These are phyloP conservation scores for Starmerella etchellsii DNA, from an alignment of 805 yeast genomes.

Conservation along the genomic window DNA sequence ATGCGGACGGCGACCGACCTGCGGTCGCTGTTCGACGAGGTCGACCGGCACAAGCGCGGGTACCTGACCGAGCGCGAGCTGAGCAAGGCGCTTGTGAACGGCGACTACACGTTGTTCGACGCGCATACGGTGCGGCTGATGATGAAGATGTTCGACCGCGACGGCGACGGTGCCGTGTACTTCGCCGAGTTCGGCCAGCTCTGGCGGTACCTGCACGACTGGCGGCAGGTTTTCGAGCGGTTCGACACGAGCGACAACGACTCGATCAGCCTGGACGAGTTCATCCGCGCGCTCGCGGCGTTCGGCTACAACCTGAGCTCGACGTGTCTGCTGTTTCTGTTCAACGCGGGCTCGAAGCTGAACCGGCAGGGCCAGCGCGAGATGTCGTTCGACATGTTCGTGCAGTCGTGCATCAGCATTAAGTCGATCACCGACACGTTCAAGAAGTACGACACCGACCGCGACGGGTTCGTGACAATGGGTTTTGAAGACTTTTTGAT, in stretches of 20 bases:
- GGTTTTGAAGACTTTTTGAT: slow-evolving; percentile 30
- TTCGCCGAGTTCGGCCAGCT: slow-evolving; percentile 52
- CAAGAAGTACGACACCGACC: slow-evolving; percentile 60
- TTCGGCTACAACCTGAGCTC: slow-evolving; percentile 53
- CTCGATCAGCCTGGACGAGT: slow-evolving; percentile 53
- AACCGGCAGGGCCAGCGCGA: slow-evolving; percentile 25
- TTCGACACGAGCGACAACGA: slow-evolving; percentile 50
- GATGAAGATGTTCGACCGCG: slow-evolving; percentile 50
- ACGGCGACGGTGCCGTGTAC: slow-evolving; percentile 33
- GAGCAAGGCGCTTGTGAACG: slow-evolving; percentile 45
- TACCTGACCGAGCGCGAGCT: slow-evolving; percentile 45
- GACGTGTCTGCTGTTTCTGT: slow-evolving; percentile 44
- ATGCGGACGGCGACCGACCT: slow-evolving; percentile 12
- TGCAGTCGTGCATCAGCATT: slow-evolving; percentile 65
- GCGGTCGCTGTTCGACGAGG: slow-evolving; percentile 44
- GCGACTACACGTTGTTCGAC: slow-evolving; percentile 51
- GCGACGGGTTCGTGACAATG: slow-evolving; percentile 41
- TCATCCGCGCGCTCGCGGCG: slow-evolving; percentile 44
- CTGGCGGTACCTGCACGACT: slow-evolving; percentile 56
- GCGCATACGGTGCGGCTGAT: slow-evolving; percentile 47
- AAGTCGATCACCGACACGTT: slow-evolving; percentile 66
- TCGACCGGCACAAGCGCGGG: slow-evolving; percentile 44
- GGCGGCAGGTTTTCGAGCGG: slow-evolving; percentile 49
- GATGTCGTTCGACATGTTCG: slow-evolving; percentile 68
- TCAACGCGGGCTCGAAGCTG: slow-evolving; percentile 39